A percentile compares a stretch with the other conserved stretches of the same genome.
Conservation (phyloP, 2,329 filamentous ascomycete species). For the Xylariaceae sp. region DNA sequence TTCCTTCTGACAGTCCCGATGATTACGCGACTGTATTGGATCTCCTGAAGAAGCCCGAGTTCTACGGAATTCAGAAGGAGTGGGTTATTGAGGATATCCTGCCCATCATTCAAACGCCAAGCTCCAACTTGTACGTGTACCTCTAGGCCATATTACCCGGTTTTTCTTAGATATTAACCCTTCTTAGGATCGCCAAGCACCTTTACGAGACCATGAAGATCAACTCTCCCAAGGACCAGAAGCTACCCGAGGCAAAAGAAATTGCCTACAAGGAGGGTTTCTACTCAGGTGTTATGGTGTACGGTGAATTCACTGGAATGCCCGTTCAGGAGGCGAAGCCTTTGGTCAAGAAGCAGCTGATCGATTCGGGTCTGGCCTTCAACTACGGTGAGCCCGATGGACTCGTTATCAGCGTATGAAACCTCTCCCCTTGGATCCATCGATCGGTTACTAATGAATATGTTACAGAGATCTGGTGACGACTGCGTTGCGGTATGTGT, state of each 20-base stretch:
- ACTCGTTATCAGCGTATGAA: constrained; percentile 14
- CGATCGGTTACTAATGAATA: constrained; percentile 36
- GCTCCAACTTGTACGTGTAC: constrained; percentile 38
- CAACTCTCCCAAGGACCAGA: constrained; percentile 90
- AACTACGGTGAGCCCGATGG: constrained; percentile 84
- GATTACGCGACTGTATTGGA: constrained; percentile 88
- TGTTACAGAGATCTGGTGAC: constrained; percentile 65
- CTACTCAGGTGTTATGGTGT: constrained; percentile 87
- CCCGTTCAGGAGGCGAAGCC: constrained; percentile 82
- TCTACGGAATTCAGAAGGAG: constrained; percentile 92
- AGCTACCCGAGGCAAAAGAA: constrained; percentile 90
- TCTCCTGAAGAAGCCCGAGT: constrained; percentile 89
- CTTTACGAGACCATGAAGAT: constrained; percentile 57
- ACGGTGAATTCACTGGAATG: constrained; percentile 83
- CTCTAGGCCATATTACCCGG: background rate
- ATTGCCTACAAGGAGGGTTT: constrained; percentile 95
- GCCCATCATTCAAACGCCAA: constrained; percentile 84
- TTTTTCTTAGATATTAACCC: background rate
- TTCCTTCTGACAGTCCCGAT: constrained; percentile 92
- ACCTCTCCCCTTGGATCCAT: background rate
- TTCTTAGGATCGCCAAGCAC: constrained; percentile 12
- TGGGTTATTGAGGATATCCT: constrained; percentile 90
- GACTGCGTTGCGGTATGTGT: constrained; percentile 68
- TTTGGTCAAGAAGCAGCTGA: constrained; percentile 71
- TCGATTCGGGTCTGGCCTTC: constrained; percentile 75